Base-by-base conservation (phyloP, 495 filamentous ascomycete genomes). In the Bombardia bombarda region DNA sequence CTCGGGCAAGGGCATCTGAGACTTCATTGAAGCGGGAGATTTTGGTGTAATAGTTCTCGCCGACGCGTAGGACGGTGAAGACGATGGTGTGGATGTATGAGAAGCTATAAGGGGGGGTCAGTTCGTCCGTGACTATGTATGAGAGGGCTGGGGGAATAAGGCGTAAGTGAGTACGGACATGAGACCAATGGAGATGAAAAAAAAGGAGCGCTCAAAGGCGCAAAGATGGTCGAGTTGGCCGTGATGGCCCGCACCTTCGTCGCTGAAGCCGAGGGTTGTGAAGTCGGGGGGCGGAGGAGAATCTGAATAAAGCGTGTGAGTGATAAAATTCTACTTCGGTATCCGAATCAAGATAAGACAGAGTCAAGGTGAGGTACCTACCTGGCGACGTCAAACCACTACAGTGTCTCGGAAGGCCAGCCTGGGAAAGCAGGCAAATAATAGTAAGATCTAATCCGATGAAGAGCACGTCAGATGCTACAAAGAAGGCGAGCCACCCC, bases 171-270 rank as follows among this genome's bases (percentile, higher is more conserved):
- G 24, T 10, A 54, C 62, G 3, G 48, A 67, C 60, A 66, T 44
- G n/a, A 69, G 38, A 7, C 31, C 56, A 7, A 53, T 42, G 20
- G 59, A 36, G 33, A 69, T 57, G 31, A 42, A 47, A 32, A 53
- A 69, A 32, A 55, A 67, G 1, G 57, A 45, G 7, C 46, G 59
- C 30, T 67, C 66, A 8, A 62, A 45, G 8, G 46, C 32, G 49
- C 65, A 68, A 38, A 58, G 57, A 24, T 36, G 45, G 50, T 66
- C 65, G 16, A 68, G 57, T 13, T 48, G 37, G 19, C 61, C 65
- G 1, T 40, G 46, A 4, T 41, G 30, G 17, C 41, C 43, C 4
- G 7, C 6, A 18, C 12, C 31, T 3, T 43, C 47, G 8, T 64
- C 38, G 33, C 55, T 58, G 47, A 66, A 69, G 34, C 60, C 32